These are phyloP conservation scores for Acanthamoeba royreba DNA, from an alignment of 208 protist species.

Conservation along the genomic window DNA sequence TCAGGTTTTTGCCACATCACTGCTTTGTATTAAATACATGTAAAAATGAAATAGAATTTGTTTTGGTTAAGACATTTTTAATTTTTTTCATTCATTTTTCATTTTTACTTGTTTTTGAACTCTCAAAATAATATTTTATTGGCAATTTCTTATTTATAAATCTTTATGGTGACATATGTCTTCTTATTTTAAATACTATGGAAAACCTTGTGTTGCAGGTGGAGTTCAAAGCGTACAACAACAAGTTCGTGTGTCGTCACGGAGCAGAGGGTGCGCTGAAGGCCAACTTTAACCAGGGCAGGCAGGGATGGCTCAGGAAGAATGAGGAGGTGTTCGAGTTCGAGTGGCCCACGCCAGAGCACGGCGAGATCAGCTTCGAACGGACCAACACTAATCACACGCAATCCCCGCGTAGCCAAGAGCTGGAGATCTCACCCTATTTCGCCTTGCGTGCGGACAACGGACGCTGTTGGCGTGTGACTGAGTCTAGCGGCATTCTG, in stretches of 20 bases:
- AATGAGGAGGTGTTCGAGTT: conserved; percentile 27
- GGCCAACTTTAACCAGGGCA: background rate
- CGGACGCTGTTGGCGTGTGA: background rate
- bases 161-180: background rate
- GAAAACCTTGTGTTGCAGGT: background rate
- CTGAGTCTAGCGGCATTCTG: background rate
- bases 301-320: conserved; percentile 13
- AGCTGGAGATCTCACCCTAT: background rate
- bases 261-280: background rate
- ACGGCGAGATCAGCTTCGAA: background rate
- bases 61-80: background rate
- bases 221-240: background rate
- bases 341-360: background rate
- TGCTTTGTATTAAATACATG: background rate
- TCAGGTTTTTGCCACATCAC: background rate
- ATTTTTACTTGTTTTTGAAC: background rate
- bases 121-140: background rate
- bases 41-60: background rate
- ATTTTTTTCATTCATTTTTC: background rate
- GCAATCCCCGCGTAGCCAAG: background rate
- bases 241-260: conserved; percentile 40
- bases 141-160: background rate
- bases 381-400: background rate
- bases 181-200: no score
- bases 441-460: background rate